phyloP scores from a whole-genome alignment of 1,284 basidiomycete species.

The Ustilago lituana region DNA sequence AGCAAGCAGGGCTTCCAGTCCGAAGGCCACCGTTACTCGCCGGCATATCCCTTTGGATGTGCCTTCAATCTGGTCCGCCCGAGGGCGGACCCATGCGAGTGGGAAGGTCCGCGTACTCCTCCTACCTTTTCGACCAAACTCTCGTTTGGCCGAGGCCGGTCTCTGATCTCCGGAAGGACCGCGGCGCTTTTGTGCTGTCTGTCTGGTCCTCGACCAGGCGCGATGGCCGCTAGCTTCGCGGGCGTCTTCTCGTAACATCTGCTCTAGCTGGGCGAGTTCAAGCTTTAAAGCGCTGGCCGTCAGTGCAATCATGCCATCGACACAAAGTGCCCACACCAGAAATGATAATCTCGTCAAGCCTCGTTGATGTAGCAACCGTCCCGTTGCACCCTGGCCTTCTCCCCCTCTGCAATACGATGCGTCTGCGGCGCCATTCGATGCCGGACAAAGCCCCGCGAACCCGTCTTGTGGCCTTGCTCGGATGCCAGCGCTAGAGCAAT shows the following conservation, averaged over 20 bases:
- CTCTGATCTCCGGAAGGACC: slow-evolving; percentile 38
- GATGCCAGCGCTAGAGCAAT: slow-evolving; percentile 22
- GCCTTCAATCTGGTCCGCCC: slow-evolving; percentile 20
- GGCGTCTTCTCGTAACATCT: slow-evolving; percentile 35
- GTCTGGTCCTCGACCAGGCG: slow-evolving; percentile 1
- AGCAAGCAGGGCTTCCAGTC: slow-evolving; percentile 44
- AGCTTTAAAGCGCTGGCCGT: slow-evolving; percentile 51
- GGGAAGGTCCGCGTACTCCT: slow-evolving; percentile 67
- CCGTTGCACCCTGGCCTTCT: neutral
- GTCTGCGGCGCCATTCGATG: neutral
- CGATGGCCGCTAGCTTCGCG: slow-evolving; percentile 10
- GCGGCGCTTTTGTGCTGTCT: slow-evolving; percentile 9
- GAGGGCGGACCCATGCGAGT: slow-evolving; percentile 56
- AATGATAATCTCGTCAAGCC: slow-evolving; percentile 50
- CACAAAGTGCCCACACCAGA: slow-evolving; percentile 53
- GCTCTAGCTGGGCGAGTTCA: slow-evolving; percentile 56
- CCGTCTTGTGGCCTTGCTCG: slow-evolving; percentile 14
- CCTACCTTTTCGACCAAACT: slow-evolving; percentile 41
- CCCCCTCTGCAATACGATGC: slow-evolving; percentile 4
- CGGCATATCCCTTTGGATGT: slow-evolving; percentile 14
- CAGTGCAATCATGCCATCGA: slow-evolving; percentile 13
- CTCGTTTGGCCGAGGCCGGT: slow-evolving; percentile 41
- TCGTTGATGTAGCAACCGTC: slow-evolving; percentile 12
- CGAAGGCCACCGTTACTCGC: slow-evolving; percentile 66
- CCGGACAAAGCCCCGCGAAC: slow-evolving; percentile 23